These are phyloP conservation scores for Pelargonium myrrhifolium DNA, from an alignment of 441 rosid genomes.

Conservation along the genomic window DNA sequence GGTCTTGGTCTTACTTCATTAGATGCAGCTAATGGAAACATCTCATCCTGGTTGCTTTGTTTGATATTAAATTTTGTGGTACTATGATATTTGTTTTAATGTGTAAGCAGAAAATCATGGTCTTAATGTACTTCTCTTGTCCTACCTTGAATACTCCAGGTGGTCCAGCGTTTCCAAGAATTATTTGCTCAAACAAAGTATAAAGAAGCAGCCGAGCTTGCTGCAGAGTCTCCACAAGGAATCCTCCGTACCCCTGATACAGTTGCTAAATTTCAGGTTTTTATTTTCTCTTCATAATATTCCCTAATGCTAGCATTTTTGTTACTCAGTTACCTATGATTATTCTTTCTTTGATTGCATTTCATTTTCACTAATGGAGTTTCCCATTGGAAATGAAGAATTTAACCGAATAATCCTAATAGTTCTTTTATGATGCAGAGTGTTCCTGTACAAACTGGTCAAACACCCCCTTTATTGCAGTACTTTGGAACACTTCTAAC, in stretches of 20 bases:
- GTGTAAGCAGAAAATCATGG: background rate
- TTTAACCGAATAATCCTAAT: no score
- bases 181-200: conserved; percentile 96
- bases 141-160: conserved; percentile 42
- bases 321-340: background rate
- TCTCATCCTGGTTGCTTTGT: background rate
- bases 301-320: background rate
- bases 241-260: conserved; percentile 95
- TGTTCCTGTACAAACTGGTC: conserved; percentile 99
- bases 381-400: background rate
- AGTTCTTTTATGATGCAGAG: conserved; percentile 86
- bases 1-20: background rate
- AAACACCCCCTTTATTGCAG: conserved; percentile 94
- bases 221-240: conserved; percentile 99
- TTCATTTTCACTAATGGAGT: no score
- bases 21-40: background rate
- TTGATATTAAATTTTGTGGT: background rate
- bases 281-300: conserved; percentile 15
- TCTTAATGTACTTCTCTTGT: background rate
- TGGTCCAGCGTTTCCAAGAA: conserved; percentile 98
- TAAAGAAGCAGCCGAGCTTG: conserved; percentile 99
- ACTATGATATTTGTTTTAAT: background rate
- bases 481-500: conserved; percentile 98
- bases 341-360: no score
- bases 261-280: conserved; percentile 95